These are phyloP conservation scores for Harrya chromipes DNA, from an alignment of 768 basidiomycete species.

Conservation along the genomic window DNA sequence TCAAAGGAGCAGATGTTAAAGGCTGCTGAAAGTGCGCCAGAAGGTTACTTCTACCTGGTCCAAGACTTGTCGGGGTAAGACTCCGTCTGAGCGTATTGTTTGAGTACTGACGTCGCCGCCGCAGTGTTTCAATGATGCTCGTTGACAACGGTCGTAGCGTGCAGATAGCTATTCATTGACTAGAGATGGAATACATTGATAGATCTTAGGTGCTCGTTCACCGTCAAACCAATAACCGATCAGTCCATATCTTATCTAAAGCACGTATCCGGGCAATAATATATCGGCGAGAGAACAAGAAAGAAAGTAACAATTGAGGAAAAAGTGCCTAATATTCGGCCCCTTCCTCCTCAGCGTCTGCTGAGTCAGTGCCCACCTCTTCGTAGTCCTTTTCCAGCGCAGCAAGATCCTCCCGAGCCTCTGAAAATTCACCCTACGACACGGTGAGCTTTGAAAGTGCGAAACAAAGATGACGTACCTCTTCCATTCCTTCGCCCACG, in stretches of 20 bases:
- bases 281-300: background rate
- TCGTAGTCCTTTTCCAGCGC: slow-evolving; percentile 96
- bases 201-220: background rate
- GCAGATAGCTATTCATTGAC: slow-evolving; percentile 28
- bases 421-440: slow-evolving; percentile 89
- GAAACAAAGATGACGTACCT: slow-evolving; percentile 40
- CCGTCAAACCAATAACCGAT: slow-evolving; percentile 8
- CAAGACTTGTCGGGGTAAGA: slow-evolving; percentile 65
- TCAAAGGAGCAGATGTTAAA: slow-evolving; percentile 62
- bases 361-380: slow-evolving; percentile 80
- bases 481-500: slow-evolving; percentile 99
- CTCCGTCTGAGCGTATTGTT: background rate
- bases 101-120: background rate
- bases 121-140: slow-evolving; percentile 30
- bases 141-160: slow-evolving; percentile 36
- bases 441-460: slow-evolving; percentile 7
- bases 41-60: slow-evolving; percentile 51
- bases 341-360: slow-evolving; percentile 64
- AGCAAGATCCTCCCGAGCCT: slow-evolving; percentile 96
- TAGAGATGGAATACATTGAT: background rate
- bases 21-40: slow-evolving; percentile 45
- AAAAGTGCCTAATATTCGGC: slow-evolving; percentile 43
- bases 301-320: background rate
- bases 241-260: slow-evolving; percentile 9
- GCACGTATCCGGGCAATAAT: slow-evolving; percentile 1